A percentile compares a stretch with the other conserved stretches of the same genome.
Conservation (phyloP, 2,329 filamentous ascomycete genomes). For the Aspergillus amoenus region DNA sequence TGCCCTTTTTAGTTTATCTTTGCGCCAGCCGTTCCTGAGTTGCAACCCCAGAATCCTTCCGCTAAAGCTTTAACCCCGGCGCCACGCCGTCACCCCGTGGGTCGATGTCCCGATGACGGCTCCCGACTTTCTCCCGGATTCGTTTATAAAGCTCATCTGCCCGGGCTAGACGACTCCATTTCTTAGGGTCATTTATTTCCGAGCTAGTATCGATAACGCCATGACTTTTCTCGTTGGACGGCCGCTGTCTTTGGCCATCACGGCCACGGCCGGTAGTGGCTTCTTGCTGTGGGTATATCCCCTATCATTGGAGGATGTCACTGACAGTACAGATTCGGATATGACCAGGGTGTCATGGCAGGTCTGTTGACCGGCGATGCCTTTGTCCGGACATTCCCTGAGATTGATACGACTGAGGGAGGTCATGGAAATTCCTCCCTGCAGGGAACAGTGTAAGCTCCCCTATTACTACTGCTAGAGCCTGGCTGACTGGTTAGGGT, state of each 20-base stretch:
- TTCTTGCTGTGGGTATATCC: conserved; percentile 35
- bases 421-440: conserved; percentile 43
- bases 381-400: conserved; percentile 27
- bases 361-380: conserved; percentile 31
- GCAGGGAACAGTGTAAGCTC: conserved; percentile 43
- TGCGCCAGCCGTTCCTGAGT: no score
- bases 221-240: conserved; percentile 29
- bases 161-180: not conserved
- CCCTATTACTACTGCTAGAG: no score
- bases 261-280: conserved; percentile 43
- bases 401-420: conserved; percentile 32
- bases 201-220: not conserved
- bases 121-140: conserved; percentile 3
- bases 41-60: not conserved
- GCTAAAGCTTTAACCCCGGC: not conserved
- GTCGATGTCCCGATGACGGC: not conserved
- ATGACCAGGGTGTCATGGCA: conserved; percentile 42
- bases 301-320: conserved; percentile 14
- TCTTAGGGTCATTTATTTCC: not conserved
- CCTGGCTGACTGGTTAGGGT: conserved; percentile 24
- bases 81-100: conserved; percentile 7
- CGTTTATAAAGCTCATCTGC: not conserved
- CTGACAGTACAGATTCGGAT: conserved; percentile 28
- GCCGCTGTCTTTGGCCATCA: conserved; percentile 44
- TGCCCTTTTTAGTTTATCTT: no score